Conservation (phyloP, 306 rosid species). For the Fragaria ananassa region DNA sequence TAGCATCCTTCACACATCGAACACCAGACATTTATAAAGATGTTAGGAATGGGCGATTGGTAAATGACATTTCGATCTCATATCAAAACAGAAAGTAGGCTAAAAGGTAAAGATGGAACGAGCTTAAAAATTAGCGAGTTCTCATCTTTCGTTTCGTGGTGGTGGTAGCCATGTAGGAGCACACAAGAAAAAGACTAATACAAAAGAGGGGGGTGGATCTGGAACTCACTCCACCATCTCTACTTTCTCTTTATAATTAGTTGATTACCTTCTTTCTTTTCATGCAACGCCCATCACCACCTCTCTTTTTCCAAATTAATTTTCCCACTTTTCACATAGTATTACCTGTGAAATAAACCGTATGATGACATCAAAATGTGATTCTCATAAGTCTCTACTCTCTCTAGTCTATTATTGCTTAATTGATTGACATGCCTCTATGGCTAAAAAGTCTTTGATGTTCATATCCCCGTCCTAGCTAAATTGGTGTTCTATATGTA, state of each 20-base stretch:
- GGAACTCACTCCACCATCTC: constrained; percentile 41
- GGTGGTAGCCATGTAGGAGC: constrained; percentile 52
- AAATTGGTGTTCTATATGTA: neutral
- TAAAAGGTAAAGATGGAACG: constrained; percentile 1
- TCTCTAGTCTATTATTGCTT: constrained; percentile 2
- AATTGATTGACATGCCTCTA: constrained; percentile 6
- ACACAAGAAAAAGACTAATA: constrained; percentile 20
- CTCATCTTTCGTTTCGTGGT: constrained; percentile 8
- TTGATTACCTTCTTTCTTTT: constrained; percentile 34
- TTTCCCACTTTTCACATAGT: constrained; percentile 29
- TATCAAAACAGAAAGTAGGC: constrained; percentile 4
- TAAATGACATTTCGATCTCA: neutral
- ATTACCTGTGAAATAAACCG: neutral
- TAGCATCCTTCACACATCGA: neutral
- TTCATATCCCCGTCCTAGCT: neutral
- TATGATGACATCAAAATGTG: constrained; percentile 3
- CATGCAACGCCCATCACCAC: constrained; percentile 23
- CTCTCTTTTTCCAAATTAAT: constrained; percentile 15
- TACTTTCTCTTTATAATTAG: constrained; percentile 24
- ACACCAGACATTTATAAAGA: neutral
- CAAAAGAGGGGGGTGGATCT: constrained; percentile 28
- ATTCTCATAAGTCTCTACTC: constrained; percentile 8
- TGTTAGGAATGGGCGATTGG: neutral
- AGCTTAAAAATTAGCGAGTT: neutral
- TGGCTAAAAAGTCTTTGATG: constrained; percentile 16